Base-by-base conservation (phyloP, 2,329 filamentous ascomycete genomes). In the Talaromyces verruculosus region DNA sequence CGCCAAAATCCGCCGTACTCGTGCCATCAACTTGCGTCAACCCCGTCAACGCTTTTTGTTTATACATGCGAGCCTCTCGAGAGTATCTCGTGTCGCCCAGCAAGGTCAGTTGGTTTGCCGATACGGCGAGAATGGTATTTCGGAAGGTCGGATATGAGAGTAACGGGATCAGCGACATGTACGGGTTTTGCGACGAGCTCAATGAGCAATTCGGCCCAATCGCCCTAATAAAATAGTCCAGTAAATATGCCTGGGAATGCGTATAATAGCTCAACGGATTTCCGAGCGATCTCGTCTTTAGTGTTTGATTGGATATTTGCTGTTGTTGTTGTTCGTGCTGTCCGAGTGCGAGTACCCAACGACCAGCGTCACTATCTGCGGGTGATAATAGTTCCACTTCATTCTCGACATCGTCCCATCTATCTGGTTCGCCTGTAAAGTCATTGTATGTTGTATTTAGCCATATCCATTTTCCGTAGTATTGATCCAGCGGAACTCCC, bases 141-240 rank as follows among this genome's bases (percentile, higher is more conserved):
- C 69, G 68, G 11, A 76, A 67, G 0, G 74, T 71, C 7, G 61
- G 43, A 28, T 62, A 53, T 4, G 64, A 66, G 11, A 64, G 47
- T 69, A 72, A 8, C 55, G 60, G 43, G 69, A 72, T 10, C 66
- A 69, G 39, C 73, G 68, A 51, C 71, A 69, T 11, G 61, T 77
- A 77, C 6, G 74, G 75, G 35, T 77, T 77, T 25, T 73, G 63
- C 2, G 66, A 67, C 17, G 65, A 53, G 43, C 71, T 76, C 4
- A 76, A 66, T 4, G 75, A 75, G 63, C 75, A 77, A 22, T 71
- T 71, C 0, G 75, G 74, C 1, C 70, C 74, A 41, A 77, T 72
- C 5, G 67, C 72, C 6, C 67, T 53, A 47, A 76, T 72, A 35
- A 74, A 77, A 63, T 75, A 77, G 57, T 71, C 67, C 3, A 74